Evolutionary conservation across 2,329 filamentous ascomycete genomes (phyloP).

Genomic region (Geosmithia morbida): DNA sequence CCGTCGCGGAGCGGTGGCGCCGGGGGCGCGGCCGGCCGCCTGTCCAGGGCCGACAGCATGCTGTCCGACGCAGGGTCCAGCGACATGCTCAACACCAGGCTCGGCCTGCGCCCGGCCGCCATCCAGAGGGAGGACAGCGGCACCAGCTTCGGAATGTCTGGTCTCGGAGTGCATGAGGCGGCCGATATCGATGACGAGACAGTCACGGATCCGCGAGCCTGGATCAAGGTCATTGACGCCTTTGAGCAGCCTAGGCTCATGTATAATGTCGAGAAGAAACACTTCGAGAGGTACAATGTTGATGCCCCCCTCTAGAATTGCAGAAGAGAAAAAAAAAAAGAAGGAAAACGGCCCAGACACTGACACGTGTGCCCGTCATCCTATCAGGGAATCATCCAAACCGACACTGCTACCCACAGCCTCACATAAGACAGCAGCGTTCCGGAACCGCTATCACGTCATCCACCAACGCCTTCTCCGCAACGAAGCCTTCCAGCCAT

Average conservation of each 20-base stretch:
- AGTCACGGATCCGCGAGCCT: conserved; percentile 57
- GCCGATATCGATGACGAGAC: conserved; percentile 47
- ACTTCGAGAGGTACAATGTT: conserved; percentile 61
- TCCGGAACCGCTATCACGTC: conserved; percentile 82
- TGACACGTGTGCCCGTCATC: neutral
- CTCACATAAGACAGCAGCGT: conserved; percentile 69
- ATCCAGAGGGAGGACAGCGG: conserved; percentile 45
- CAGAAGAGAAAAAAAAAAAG: too few relatives aligned
- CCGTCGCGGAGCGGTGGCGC: conserved; percentile 23
- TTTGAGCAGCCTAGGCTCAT: conserved; percentile 71
- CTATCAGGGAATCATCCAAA: conserved; percentile 39
- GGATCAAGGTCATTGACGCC: conserved; percentile 72
- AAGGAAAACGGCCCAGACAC: too few relatives aligned
- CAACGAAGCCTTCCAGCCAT: conserved; percentile 84
- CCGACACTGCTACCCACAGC: conserved; percentile 62
- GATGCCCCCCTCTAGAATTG: too few relatives aligned
- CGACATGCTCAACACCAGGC: conserved; percentile 37
- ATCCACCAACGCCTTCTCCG: conserved; percentile 84
- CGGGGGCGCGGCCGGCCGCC: neutral
- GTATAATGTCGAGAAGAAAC: conserved; percentile 71
- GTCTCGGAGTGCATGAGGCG: conserved; percentile 34
- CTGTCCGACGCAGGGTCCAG: conserved; percentile 32
- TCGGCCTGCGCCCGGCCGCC: conserved; percentile 32
- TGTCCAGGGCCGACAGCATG: conserved; percentile 44
- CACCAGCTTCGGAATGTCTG: conserved; percentile 48